These are phyloP conservation scores for Aspergillus arachidicola DNA, from an alignment of 2,329 filamentous ascomycete species.

Conservation along the genomic window DNA sequence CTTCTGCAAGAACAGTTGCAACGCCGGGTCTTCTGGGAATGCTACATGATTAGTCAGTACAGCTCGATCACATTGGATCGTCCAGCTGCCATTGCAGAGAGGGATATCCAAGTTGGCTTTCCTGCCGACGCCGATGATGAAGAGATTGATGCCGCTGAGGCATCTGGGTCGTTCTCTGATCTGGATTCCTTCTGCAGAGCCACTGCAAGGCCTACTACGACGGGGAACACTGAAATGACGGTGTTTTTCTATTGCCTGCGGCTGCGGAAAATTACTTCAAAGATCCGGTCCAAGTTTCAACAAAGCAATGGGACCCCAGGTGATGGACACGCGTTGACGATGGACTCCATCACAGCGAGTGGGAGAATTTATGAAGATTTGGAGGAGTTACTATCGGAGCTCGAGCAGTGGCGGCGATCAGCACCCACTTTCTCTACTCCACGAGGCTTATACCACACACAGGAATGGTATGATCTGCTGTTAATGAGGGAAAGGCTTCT, in stretches of 20 bases:
- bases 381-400: neutral
- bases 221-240: neutral
- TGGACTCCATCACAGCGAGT: neutral
- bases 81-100: conserved; percentile 38
- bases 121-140: neutral
- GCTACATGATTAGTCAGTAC: conserved; percentile 50
- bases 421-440: neutral
- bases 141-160: neutral
- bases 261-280: neutral
- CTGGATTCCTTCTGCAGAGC: neutral
- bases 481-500: conserved; percentile 45
- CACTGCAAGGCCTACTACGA: neutral
- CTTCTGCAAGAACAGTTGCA: conserved; percentile 40
- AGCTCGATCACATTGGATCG: conserved; percentile 47
- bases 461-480: conserved; percentile 34
- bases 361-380: neutral
- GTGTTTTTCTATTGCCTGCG: neutral
- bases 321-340: neutral
- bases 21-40: conserved; percentile 49
- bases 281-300: neutral
- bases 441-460: neutral
- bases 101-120: neutral
- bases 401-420: neutral
- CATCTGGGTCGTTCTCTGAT: neutral
- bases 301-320: neutral